Evolutionary conservation across 106 monocot genomes (phyloP), one percentile per base, ranked within the genome.

Genomic region (Dendrobium huoshanense): DNA sequence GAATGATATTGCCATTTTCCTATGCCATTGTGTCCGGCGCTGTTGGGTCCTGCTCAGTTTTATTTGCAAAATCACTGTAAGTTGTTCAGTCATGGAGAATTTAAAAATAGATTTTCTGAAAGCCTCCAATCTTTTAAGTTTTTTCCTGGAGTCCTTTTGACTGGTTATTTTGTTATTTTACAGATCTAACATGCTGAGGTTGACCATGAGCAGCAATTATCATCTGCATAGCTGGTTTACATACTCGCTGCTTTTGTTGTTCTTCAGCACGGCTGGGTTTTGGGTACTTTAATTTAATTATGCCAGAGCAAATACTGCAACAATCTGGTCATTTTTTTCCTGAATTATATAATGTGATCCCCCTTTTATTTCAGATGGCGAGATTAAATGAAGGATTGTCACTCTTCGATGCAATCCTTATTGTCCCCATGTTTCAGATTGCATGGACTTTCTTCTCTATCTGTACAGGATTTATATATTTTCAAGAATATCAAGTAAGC

Each of bases 391-490:
- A 98, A 79, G 94, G 98, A 19, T 87, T 98, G 45, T 95, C 98
- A 77, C 77, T 95, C n/a, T 98, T 95, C 72, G 98, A 98, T 89
- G 94, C 91, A 80, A 98, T 98, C 80, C 84, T 98, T 67, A 92
- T 98, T 77, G 98, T 95, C 59, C 98, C 98, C 64, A 98, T 95
- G 95, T 98, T 98, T 83, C 98, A 98, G 84, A 94, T 98, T 83
- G 91, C 89, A 61, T 98, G 98, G 98, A 98, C 98, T 79, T 98
- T 98, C 80, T 98, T 98, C 80, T 98, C 98, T 27, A 92, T 95
- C 73, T 98, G 89, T 81, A 98, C 98, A 75, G 98, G 98, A 79
- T 95, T 98, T 88, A 85, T 98, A 42, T 98, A 98, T 84, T 98
- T 98, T 73, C 98, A 98, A 72, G 98, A 98, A 85, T 98, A 98